Conservation (phyloP, 1,284 basidiomycete species). For the Microbotryum silenes-acaulis region DNA sequence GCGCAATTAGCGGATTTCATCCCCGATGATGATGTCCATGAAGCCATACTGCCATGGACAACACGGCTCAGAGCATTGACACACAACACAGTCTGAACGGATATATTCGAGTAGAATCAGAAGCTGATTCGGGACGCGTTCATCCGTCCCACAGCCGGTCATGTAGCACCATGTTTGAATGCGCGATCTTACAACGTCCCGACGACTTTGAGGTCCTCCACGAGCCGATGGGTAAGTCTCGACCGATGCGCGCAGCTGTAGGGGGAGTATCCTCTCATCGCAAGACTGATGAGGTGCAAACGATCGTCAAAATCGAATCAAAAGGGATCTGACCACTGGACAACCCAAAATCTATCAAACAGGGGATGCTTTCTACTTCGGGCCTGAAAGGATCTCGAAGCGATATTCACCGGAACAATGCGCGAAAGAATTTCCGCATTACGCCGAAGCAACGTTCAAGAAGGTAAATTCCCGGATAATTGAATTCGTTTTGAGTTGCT, state of each 20-base stretch:
- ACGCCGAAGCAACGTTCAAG: slow-evolving; percentile 26
- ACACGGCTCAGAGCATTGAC: too few species aligned
- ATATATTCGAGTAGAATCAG: neutral
- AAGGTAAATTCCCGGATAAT: slow-evolving; percentile 16
- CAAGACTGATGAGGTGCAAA: neutral
- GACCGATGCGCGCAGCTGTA: neutral
- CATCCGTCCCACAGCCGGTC: too few species aligned
- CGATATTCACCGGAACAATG: slow-evolving; percentile 27
- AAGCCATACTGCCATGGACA: too few species aligned
- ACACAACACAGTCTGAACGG: neutral
- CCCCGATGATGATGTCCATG: too few species aligned
- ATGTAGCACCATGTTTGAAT: slow-evolving; percentile 32
- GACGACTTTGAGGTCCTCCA: slow-evolving; percentile 29
- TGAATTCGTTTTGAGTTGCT: neutral
- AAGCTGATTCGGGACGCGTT: neutral
- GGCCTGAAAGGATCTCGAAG: slow-evolving; percentile 21
- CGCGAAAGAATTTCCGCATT: slow-evolving; percentile 18
- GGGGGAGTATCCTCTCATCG: neutral
- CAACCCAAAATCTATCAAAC: neutral
- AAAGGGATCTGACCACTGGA: neutral
- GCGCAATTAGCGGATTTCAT: too few species aligned
- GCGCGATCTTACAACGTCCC: slow-evolving; percentile 18
- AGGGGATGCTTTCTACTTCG: neutral
- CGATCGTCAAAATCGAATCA: neutral
- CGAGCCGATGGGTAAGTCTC: neutral